A percentile compares a stretch with the other conserved stretches of the same genome.
Evolutionary conservation across 208 protist genomes (phyloP).

Genomic region (Acanthamoeba sp.): DNA sequence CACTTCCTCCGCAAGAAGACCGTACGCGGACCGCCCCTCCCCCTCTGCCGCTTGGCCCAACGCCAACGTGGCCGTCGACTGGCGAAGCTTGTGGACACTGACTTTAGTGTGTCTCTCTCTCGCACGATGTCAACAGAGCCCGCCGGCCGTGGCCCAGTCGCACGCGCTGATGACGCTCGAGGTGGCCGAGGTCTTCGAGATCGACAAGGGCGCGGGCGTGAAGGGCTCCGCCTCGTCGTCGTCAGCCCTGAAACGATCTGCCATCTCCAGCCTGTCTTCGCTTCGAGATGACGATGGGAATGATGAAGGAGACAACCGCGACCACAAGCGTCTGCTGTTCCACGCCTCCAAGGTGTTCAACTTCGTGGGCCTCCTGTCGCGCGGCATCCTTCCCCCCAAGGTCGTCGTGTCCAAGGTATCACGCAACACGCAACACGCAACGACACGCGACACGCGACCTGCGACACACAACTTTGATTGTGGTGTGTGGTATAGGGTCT

Average conservation of each 20-base stretch:
- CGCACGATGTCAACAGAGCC: too few relatives aligned
- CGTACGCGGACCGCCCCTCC: neutral
- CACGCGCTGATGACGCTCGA: neutral
- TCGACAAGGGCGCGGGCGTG: neutral
- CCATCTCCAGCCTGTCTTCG: neutral
- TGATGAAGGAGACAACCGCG: neutral
- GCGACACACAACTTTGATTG: too few relatives aligned
- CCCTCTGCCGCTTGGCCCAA: too few relatives aligned
- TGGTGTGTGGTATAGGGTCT: too few relatives aligned
- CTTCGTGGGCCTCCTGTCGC: conserved; percentile 75
- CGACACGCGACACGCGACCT: too few relatives aligned
- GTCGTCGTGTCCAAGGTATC: conserved; percentile 56
- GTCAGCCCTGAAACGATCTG: neutral
- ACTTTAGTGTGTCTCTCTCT: too few relatives aligned
- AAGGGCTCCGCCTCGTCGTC: neutral
- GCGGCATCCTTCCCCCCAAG: conserved; percentile 80
- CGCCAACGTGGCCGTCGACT: too few relatives aligned
- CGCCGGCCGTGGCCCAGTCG: neutral
- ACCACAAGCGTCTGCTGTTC: neutral
- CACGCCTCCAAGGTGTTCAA: conserved; percentile 69
- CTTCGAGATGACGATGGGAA: neutral
- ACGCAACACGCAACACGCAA: too few relatives aligned
- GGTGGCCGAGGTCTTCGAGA: neutral
- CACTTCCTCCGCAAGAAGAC: neutral
- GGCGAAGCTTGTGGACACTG: too few relatives aligned